Evolutionary conservation across 208 protist species (phyloP), one percentile per base, ranked within the genome.

Genomic region (Zelonia costaricensis): DNA sequence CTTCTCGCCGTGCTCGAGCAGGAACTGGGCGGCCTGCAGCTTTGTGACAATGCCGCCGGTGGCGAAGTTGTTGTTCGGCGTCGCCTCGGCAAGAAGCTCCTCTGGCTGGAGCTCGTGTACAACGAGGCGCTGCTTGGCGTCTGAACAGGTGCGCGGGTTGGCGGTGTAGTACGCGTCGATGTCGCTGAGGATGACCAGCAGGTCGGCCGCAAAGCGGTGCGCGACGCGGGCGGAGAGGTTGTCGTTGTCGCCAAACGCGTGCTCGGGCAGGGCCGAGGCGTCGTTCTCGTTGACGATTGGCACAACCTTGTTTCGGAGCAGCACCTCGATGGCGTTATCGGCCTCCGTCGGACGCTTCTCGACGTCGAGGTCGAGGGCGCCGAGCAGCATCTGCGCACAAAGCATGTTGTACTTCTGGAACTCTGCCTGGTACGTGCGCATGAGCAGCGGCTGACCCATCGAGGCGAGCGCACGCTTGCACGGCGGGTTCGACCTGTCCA

Each of bases 111-210:
- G 47, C 20, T 44, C 0, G 25, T 78, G 57, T 5, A 78, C 71
- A 13, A 67, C 51, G 4, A 36, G 44, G 16, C 66, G 71, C 15
- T 69, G 33, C 46, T 68, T 35, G 6, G 71, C 81, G 36, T 71
- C 58, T 1, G 49, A 43, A 44, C 76, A 75, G 20, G 54, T 58
- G 18, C 73, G 80, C 6, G 75, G 74, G 56, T 78, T 72, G 27
- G 53, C 77, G 3, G 82, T 80, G 57, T 93, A 68, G 59, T 93
- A 92, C 57, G 92, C 88, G 67, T 92, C 88, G 51, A 95, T 93
- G 46, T 84, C 91, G 55, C 89, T 92, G 60, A 94, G 82, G n/a
- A 94, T 77, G 35, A 95, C 80, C 20, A 74, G 67, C 0, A 77
- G 86, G 45, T 90, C 87, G 0, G 79, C 82, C 2, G 81, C 82